Base-by-base conservation (phyloP, 78 protist genomes). In the Protostelium mycophagum region DNA sequence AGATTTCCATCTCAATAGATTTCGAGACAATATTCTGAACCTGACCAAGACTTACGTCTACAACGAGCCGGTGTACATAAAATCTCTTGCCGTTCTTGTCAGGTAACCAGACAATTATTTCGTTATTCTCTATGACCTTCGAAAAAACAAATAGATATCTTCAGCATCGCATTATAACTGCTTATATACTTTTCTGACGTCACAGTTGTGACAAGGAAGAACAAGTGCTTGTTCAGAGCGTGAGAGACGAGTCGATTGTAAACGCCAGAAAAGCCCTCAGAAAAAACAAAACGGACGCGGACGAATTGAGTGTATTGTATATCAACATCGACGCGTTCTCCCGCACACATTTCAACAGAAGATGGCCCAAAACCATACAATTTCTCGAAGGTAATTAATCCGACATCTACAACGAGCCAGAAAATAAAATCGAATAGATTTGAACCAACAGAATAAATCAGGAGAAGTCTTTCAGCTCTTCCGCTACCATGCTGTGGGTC, bases 311-410 rank as follows among this genome's bases (percentile, higher is more conserved):
- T 91, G 83, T 91, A 0, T 9, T 91, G 28, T 88, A 88, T 83
- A 35, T 91, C 31, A 91, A 83, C 87, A 28, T 91, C 28, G 91
- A 91, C 35, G 91, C 90, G 1, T 85, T 91, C 36, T 91, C 94
- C 1, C 86, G 91, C 37, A 91, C 91, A 0, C 94, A 91, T 83
- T 88, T 88, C 36, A 87, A 85, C 35, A 63, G 94, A 28, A 87
- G 92, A 31, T 38, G 89, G 38, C 91, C 94, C 23, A 85, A 34
- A 1, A 88, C 94, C 29, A 86, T 37, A 51, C 36, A 88, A 36
- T 37, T 38, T 0, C 29, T 91, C 51, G 88, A 91, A 88, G 1
- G 35, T 0, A 84, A 89, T n/a, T n/a, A n/a, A n/a, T n/a, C n/a
- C n/a, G n/a, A n/a, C n/a, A n/a, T n/a, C n/a, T n/a, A n/a, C n/a